Base-by-base conservation (phyloP, 768 basidiomycete species). In the Pleurotus djamor region DNA sequence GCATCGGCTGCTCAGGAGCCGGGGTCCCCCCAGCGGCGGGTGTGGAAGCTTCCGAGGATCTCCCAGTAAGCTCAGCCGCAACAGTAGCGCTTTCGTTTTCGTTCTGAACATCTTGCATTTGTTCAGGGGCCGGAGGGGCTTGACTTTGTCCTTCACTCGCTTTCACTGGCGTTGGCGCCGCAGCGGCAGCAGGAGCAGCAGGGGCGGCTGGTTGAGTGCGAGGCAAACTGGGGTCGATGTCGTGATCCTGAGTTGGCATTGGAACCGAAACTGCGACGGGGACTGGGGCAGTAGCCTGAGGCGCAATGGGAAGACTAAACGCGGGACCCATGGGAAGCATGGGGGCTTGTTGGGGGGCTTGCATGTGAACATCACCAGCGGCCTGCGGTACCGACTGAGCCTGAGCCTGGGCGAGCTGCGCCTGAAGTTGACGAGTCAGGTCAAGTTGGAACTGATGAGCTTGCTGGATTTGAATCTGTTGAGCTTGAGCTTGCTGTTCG, bases 171-270 rank as follows among this genome's bases (percentile, higher is more conserved):
- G 21, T 41, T 41, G 38, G 38, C 9, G 38, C 38, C n/a, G 38
- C n/a, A 9, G 9, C 10, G 38, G 45, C 45, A 17, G 45, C 45
- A 14, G 45, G 16, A 17, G n/a, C 34, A 44, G 44, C 41, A 13
- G 54, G 54, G 16, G 28, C 21, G 21, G 21, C 33, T 32, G 37
- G 54, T 16, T 32, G 37, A 8, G 41, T 38, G 2, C 54, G 54
- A 28, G 54, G 54, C 21, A 56, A 41, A n/a, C 54, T 56, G 14
- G 54, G 54, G 9, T 56, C 54, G 9, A 56, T 56, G n/a, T 56
- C 54, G 17, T 56, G 54, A 56, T 56, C 54, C 41, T 36, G 54
- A 43, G 54, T 56, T 4, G 54, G 54, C 16, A 56, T 41, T 12
- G 21, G 17, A 37, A 56, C 54, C 12, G 21, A 37, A 41, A 56